Evolutionary conservation across 768 basidiomycete species (phyloP).

Genomic region (Psilocybe cubensis): DNA sequence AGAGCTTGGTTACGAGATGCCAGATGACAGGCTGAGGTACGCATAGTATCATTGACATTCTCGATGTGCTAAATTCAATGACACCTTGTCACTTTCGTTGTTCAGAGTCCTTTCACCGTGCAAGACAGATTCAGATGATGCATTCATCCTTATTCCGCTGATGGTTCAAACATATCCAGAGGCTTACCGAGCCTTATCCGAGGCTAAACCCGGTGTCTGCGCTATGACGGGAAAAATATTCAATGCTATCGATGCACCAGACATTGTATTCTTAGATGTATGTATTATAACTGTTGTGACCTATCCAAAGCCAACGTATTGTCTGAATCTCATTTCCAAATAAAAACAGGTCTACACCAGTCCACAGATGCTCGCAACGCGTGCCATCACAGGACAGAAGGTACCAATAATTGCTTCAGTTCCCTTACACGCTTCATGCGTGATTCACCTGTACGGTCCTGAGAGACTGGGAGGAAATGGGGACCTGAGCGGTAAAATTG

Average conservation of each 20-base stretch:
- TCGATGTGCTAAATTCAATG: no score
- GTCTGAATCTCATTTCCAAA: no score
- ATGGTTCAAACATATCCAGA: background rate
- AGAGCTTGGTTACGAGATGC: background rate
- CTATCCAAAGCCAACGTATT: no score
- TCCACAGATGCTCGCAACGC: background rate
- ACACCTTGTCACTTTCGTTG: no score
- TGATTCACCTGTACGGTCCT: background rate
- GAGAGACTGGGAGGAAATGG: conserved; percentile 1
- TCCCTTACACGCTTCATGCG: background rate
- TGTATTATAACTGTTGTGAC: no score
- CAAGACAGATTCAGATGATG: background rate
- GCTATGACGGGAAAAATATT: conserved; percentile 9
- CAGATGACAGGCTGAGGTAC: background rate
- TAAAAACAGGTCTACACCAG: background rate
- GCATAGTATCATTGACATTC: background rate
- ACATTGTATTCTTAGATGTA: conserved; percentile 14
- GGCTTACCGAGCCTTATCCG: conserved; percentile 6
- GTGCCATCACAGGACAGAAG: background rate
- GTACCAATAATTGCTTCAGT: background rate
- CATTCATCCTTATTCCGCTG: background rate
- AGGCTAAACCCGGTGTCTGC: conserved; percentile 12
- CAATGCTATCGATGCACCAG: conserved; percentile 9
- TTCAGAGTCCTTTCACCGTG: background rate
- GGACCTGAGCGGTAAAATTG: background rate